phyloP scores from a whole-genome alignment of 345 rosid species.

The Linum usitatissimum region DNA sequence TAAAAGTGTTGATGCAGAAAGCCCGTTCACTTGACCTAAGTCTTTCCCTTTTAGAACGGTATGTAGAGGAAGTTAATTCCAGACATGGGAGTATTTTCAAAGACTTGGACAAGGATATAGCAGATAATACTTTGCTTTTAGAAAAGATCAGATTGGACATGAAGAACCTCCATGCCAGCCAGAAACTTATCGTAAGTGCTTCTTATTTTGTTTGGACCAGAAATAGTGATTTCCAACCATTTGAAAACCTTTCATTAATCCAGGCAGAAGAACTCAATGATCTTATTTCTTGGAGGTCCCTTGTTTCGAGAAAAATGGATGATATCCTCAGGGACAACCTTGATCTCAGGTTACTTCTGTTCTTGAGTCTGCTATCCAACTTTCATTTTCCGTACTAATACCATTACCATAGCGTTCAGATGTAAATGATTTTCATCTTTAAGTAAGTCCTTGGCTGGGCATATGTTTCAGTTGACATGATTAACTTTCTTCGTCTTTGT shows the following conservation, averaged over 20 bases:
- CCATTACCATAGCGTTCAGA: background rate
- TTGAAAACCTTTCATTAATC: background rate
- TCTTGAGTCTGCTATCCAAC: too few species aligned
- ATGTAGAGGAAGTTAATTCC: slow-evolving; percentile 70
- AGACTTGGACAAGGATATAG: slow-evolving; percentile 58
- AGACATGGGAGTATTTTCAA: slow-evolving; percentile 61
- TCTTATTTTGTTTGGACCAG: slow-evolving; percentile 4
- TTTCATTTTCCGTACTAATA: too few species aligned
- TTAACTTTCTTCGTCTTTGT: too few species aligned
- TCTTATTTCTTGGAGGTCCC: slow-evolving; percentile 59
- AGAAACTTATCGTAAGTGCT: slow-evolving; percentile 41
- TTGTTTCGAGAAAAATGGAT: slow-evolving; percentile 37
- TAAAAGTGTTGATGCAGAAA: slow-evolving; percentile 90
- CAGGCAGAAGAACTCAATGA: slow-evolving; percentile 63
- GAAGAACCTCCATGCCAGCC: slow-evolving; percentile 31
- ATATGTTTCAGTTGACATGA: too few species aligned
- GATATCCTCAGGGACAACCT: slow-evolving; percentile 33
- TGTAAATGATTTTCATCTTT: background rate
- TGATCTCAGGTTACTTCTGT: slow-evolving; percentile 45
- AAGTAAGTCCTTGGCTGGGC: too few species aligned
- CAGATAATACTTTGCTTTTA: slow-evolving; percentile 37
- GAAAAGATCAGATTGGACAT: slow-evolving; percentile 47
- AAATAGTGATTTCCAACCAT: background rate
- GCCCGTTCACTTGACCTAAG: slow-evolving; percentile 69
- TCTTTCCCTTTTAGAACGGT: slow-evolving; percentile 73